phyloP scores from a whole-genome alignment of 257 asterid species.

The Apocynum venetum region DNA sequence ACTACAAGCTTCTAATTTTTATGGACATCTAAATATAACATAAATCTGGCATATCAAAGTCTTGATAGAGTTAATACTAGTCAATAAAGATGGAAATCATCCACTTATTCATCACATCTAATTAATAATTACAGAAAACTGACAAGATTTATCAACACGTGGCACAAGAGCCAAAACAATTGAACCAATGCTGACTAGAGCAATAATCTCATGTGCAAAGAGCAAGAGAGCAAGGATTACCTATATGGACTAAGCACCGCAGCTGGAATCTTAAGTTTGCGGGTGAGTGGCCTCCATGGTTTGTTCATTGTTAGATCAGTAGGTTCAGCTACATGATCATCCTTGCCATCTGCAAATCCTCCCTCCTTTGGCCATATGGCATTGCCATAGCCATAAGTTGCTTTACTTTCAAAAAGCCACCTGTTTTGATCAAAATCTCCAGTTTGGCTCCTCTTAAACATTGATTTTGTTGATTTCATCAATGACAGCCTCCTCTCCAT shows the following conservation, averaged over 20 bases:
- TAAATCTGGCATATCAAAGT: not conserved
- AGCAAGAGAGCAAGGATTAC: slow-evolving; percentile 25
- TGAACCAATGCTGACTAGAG: not conserved
- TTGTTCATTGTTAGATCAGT: slow-evolving; percentile 42
- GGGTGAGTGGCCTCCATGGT: slow-evolving; percentile 84
- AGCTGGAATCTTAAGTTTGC: slow-evolving; percentile 67
- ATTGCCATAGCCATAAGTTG: slow-evolving; percentile 78
- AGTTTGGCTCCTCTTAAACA: slow-evolving; percentile 70
- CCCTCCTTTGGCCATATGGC: slow-evolving; percentile 86
- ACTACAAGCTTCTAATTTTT: not conserved
- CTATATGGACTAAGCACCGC: slow-evolving; percentile 76
- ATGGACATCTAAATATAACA: not conserved
- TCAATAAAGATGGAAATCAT: too few relatives aligned
- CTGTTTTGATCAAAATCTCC: slow-evolving; percentile 73
- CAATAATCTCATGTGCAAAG: not conserved
- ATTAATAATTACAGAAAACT: too few relatives aligned
- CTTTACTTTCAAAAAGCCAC: slow-evolving; percentile 76
- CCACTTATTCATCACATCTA: not conserved
- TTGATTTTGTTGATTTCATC: slow-evolving; percentile 59
- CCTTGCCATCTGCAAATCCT: slow-evolving; percentile 43
- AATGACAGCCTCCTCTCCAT: slow-evolving; percentile 64
- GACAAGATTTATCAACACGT: not conserved
- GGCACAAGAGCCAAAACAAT: not conserved
- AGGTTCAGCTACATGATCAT: slow-evolving; percentile 35
- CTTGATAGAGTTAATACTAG: not conserved